These are phyloP conservation scores for Pseudopediastrum boryanum DNA, from an alignment of 139 green algal species.

Conservation along the genomic window DNA sequence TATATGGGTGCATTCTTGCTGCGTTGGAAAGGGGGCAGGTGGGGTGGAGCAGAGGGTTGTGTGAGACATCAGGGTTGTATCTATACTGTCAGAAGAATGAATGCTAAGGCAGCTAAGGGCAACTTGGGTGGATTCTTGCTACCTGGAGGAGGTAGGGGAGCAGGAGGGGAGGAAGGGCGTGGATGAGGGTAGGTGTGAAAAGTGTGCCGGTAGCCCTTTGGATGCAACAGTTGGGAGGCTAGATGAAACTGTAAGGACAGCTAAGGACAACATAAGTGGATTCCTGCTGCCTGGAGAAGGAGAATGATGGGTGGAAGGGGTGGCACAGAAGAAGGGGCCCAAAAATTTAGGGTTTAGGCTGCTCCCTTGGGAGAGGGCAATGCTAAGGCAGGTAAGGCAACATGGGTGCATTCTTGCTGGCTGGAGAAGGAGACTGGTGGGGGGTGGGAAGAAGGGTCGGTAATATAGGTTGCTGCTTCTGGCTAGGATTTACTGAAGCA, in stretches of 20 bases:
- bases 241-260: not conserved
- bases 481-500: too few relatives aligned
- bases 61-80: too few relatives aligned
- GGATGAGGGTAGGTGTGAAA: too few relatives aligned
- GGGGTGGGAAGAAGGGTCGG: too few relatives aligned
- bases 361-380: not conserved
- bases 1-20: constrained; percentile 68
- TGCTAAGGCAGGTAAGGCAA: not conserved
- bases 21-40: constrained; percentile 56
- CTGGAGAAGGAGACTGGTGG: constrained; percentile 36
- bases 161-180: constrained; percentile 24
- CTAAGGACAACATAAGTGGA: constrained; percentile 20
- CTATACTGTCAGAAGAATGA: too few relatives aligned
- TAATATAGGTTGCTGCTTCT: too few relatives aligned
- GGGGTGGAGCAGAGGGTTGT: too few relatives aligned
- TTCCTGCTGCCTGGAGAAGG: constrained; percentile 43
- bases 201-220: not conserved
- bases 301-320: not conserved
- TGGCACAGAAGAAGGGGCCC: not conserved
- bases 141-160: constrained; percentile 37
- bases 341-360: too few relatives aligned
- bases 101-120: not conserved
- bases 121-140: constrained; percentile 32
- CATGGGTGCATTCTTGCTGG: constrained; percentile 32
- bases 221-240: constrained; percentile 44